Base-by-base conservation (phyloP, 179 eudicot species). In the Amaranthus tricolor region DNA sequence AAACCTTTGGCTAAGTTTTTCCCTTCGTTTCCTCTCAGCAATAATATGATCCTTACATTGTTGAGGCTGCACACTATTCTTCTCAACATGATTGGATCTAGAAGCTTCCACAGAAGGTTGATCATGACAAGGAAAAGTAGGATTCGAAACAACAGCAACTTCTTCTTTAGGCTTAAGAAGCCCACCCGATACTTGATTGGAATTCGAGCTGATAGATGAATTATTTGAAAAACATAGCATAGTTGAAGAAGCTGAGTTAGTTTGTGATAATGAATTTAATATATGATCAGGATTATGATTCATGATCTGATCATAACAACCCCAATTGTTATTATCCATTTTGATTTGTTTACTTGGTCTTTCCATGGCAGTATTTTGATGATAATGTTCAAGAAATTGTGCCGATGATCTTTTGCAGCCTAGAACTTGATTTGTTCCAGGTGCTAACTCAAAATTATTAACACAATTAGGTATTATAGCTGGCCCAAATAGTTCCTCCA, bases 11-110 rank as follows among this genome's bases (percentile, higher is more conserved):
- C 85, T 86, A 50, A 89, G 86, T 63, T 86, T 82, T 68, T 87
- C 93, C 4, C 93, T 59, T 24, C 93, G 76, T 72, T 84, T 87
- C 52, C 93, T 85, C 82, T 89, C 93, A 14, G 93, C 89, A 17
- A 89, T 58, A 43, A 89, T 83, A 64, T 89, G 93, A 21, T 89
- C 86, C 70, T 81, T 84, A 69, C 84, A 78, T 20, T 86, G 85
- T 17, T 31, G 60, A 15, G 80, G 75, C 45, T 62, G 54, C 72
- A 72, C 40, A 65, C 78, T 75, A 53, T 79, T 73, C 45, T 66
- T 80, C 17, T 70, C 77, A 66, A 70, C 40, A 9, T 48, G 76
- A 73, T 31, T 31, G 2, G 40, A 2, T 31, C 40, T 31, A 44
- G 59, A 55, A 48, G 47, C 58, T 54, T 78, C 66, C 48, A 70